phyloP scores from a whole-genome alignment of 2,329 filamentous ascomycete genomes.

The Thermoascus crustaceus region DNA sequence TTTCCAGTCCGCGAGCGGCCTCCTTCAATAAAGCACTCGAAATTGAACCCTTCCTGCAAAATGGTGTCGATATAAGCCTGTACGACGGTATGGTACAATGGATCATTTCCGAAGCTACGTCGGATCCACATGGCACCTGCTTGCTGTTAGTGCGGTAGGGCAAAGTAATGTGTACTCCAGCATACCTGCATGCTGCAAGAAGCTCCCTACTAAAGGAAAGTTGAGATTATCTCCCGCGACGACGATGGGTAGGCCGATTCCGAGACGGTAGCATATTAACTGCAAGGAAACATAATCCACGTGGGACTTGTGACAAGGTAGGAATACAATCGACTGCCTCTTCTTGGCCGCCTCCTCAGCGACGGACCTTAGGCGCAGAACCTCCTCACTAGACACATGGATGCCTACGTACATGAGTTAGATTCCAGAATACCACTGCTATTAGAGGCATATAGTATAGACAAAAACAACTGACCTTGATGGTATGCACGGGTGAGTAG shows the following conservation, averaged over 20 bases:
- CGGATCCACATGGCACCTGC: slow-evolving; percentile 87
- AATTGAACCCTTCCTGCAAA: slow-evolving; percentile 81
- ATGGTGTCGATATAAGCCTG: slow-evolving; percentile 93
- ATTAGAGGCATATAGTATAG: neutral
- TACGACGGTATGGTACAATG: slow-evolving; percentile 83
- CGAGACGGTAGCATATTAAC: slow-evolving; percentile 88
- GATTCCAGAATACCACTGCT: neutral
- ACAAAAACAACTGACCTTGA: slow-evolving; percentile 51
- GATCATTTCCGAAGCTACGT: slow-evolving; percentile 83
- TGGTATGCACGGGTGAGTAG: slow-evolving; percentile 88
- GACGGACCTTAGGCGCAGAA: slow-evolving; percentile 70
- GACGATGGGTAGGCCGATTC: slow-evolving; percentile 79
- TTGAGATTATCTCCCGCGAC: slow-evolving; percentile 96
- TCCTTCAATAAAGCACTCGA: slow-evolving; percentile 97
- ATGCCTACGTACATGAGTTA: slow-evolving; percentile 47
- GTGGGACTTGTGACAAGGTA: slow-evolving; percentile 90
- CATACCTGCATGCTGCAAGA: slow-evolving; percentile 79
- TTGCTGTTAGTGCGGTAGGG: slow-evolving; percentile 11
- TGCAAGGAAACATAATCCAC: slow-evolving; percentile 95
- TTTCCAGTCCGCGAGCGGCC: slow-evolving; percentile 90
- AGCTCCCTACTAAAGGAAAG: slow-evolving; percentile 79
- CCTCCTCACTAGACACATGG: slow-evolving; percentile 91
- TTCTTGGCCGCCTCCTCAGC: slow-evolving; percentile 75
- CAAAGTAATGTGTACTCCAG: slow-evolving; percentile 1
- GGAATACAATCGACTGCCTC: slow-evolving; percentile 91